phyloP scores from a whole-genome alignment of 2,329 filamentous ascomycete genomes.

The Pseudogymnoascus sp. region DNA sequence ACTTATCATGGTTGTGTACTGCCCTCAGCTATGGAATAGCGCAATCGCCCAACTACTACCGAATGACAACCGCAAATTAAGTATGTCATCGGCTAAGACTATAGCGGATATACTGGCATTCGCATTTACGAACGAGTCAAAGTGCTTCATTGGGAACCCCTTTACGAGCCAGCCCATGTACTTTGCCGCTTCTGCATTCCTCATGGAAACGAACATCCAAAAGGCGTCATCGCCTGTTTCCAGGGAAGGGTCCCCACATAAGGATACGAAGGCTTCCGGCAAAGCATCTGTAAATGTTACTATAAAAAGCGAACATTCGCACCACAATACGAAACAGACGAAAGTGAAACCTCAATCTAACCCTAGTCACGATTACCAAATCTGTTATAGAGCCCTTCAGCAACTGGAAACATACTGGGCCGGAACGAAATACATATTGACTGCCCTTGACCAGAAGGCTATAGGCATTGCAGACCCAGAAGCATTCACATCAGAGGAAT shows the following conservation, averaged over 20 bases:
- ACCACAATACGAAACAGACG: conserved; percentile 22
- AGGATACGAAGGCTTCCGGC: conserved; percentile 10
- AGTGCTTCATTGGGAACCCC: conserved; percentile 79
- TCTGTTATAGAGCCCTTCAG: conserved; percentile 76
- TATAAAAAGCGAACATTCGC: conserved; percentile 20
- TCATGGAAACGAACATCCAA: conserved; percentile 71
- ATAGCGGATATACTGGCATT: conserved; percentile 85
- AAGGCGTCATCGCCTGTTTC: conserved; percentile 60
- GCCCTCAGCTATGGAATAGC: conserved; percentile 70
- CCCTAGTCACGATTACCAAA: conserved; percentile 50
- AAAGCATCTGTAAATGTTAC: conserved; percentile 17
- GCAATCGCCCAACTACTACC: conserved; percentile 65
- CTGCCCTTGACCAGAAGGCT: conserved; percentile 77
- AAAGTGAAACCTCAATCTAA: conserved; percentile 1
- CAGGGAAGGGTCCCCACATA: conserved; percentile 36
- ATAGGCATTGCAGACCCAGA: conserved; percentile 75
- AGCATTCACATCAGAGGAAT: conserved; percentile 63
- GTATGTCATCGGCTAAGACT: conserved; percentile 59
- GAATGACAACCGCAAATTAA: conserved; percentile 63
- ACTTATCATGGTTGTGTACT: conserved; percentile 75
- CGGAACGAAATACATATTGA: conserved; percentile 78
- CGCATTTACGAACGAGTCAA: conserved; percentile 76
- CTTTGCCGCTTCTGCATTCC: conserved; percentile 80
- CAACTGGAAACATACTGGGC: conserved; percentile 81
- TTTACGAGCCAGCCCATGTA: conserved; percentile 90